Conservation (phyloP, 805 yeast genomes). For the Naumovozyma dairenensis region DNA sequence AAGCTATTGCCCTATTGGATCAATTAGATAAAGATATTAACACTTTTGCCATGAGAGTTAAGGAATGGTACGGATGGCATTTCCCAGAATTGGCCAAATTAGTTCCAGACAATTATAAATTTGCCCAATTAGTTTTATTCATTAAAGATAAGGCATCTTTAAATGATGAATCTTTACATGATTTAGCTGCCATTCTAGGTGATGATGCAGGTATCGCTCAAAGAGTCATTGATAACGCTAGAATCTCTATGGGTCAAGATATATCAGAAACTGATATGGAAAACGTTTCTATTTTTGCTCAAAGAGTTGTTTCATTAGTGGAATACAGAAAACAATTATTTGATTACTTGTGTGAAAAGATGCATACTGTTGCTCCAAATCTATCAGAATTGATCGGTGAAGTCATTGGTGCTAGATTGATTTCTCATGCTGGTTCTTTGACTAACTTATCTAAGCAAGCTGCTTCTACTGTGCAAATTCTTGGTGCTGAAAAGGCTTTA, state of each 20-base stretch:
- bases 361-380: constrained; percentile 97
- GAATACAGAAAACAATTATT: constrained; percentile 82
- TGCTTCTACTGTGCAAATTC: constrained; percentile 95
- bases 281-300: constrained; percentile 83
- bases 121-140: constrained; percentile 70
- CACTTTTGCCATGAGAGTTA: constrained; percentile 93
- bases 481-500: constrained; percentile 95
- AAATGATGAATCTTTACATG: constrained; percentile 75
- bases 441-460: constrained; percentile 96
- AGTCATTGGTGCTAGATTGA: constrained; percentile 96
- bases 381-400: constrained; percentile 95
- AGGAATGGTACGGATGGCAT: constrained; percentile 99
- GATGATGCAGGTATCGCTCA: constrained; percentile 91
- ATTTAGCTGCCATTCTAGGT: constrained; percentile 71
- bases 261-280: constrained; percentile 90
- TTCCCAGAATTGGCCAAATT: constrained; percentile 94
- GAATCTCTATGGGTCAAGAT: constrained; percentile 98
- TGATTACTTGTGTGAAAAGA: constrained; percentile 84
- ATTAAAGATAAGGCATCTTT: constrained; percentile 82
- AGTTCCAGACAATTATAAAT: constrained; percentile 79
- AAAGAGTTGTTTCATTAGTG: constrained; percentile 82
- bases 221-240: constrained; percentile 86
- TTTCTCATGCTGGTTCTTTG: constrained; percentile 96
- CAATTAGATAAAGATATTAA: constrained; percentile 97
- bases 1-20: constrained; percentile 94